Evolutionary conservation across 2,329 filamentous ascomycete genomes (phyloP).

Genomic region (Fusarium sp.): DNA sequence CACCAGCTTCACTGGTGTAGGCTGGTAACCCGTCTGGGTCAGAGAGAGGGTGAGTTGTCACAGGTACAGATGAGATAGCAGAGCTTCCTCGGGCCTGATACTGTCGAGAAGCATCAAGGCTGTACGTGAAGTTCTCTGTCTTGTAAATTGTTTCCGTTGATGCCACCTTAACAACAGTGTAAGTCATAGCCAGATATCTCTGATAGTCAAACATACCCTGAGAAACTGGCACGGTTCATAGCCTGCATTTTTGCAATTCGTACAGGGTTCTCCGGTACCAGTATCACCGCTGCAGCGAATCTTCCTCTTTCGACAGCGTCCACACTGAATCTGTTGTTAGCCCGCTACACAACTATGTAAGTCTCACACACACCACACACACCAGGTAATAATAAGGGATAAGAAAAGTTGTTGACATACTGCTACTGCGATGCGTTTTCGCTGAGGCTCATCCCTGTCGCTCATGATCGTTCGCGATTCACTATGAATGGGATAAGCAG

Average conservation of each 20-base stretch:
- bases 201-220: slow-evolving; percentile 67
- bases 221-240: slow-evolving; percentile 80
- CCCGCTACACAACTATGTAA: slow-evolving; percentile 36
- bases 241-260: slow-evolving; percentile 82
- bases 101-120: slow-evolving; percentile 48
- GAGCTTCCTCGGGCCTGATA: slow-evolving; percentile 45
- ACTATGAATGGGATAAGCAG: slow-evolving; percentile 32
- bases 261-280: slow-evolving; percentile 80
- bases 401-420: slow-evolving; percentile 54
- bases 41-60: slow-evolving; percentile 19
- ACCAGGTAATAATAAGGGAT: slow-evolving; percentile 27
- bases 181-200: not conserved
- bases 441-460: slow-evolving; percentile 53
- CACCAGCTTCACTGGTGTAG: slow-evolving; percentile 28
- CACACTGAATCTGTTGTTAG: slow-evolving; percentile 70
- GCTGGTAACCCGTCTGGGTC: slow-evolving; percentile 38
- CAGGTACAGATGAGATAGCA: slow-evolving; percentile 18
- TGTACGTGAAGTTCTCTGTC: slow-evolving; percentile 45
- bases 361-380: slow-evolving; percentile 42
- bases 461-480: slow-evolving; percentile 48
- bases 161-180: slow-evolving; percentile 43
- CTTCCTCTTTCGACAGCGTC: slow-evolving; percentile 90
- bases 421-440: slow-evolving; percentile 69
- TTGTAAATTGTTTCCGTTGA: slow-evolving; percentile 49
- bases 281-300: slow-evolving; percentile 92